These are phyloP conservation scores for Salinomyces thailandicus DNA, from an alignment of 2,329 filamentous ascomycete genomes.

Conservation along the genomic window DNA sequence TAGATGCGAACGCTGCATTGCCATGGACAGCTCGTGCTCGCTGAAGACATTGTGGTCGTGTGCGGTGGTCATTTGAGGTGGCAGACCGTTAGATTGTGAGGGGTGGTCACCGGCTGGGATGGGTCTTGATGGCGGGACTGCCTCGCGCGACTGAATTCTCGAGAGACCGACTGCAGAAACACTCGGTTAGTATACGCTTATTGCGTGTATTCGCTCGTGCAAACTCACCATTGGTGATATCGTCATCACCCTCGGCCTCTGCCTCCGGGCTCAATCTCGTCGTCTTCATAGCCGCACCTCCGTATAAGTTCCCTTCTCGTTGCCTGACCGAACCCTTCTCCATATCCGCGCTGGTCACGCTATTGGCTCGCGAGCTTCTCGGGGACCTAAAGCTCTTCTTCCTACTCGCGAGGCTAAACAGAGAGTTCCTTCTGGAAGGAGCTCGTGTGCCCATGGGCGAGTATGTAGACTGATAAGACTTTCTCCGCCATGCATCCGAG, in stretches of 20 bases:
- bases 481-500: conserved; percentile 36
- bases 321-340: conserved; percentile 10
- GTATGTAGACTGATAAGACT: conserved; percentile 36
- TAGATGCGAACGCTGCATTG: conserved; percentile 33
- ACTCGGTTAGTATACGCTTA: background rate
- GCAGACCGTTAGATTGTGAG: conserved; percentile 15
- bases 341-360: conserved; percentile 3
- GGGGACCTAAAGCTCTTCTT: conserved; percentile 9
- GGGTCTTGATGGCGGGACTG: conserved; percentile 9
- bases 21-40: conserved; percentile 35
- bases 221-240: conserved; percentile 34
- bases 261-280: conserved; percentile 26
- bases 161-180: conserved; percentile 24
- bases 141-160: conserved; percentile 23
- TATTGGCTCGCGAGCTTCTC: conserved; percentile 5
- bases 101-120: conserved; percentile 18
- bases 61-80: conserved; percentile 14
- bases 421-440: conserved; percentile 29
- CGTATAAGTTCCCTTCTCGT: conserved; percentile 8
- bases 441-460: conserved; percentile 40
- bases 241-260: conserved; percentile 36
- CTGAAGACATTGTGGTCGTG: conserved; percentile 32
- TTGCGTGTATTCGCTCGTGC: background rate
- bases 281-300: conserved; percentile 16
- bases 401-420: conserved; percentile 17